A percentile compares a stretch with the other conserved stretches of the same genome.
These are phyloP conservation scores for Prunus campanulata DNA, from an alignment of 306 rosid genomes.

Conservation along the genomic window DNA sequence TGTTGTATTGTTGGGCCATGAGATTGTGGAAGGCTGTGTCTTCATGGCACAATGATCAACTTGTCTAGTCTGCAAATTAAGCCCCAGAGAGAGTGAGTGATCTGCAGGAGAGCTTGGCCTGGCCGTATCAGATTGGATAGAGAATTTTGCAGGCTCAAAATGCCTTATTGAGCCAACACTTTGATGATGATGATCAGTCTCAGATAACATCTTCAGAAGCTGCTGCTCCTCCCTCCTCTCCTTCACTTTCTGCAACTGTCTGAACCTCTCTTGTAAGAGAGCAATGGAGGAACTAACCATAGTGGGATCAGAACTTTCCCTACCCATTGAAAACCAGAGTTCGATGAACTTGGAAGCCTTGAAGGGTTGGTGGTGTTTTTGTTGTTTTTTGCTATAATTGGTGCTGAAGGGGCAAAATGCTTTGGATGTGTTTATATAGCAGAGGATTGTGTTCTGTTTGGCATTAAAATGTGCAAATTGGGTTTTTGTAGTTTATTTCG, in stretches of 20 bases:
- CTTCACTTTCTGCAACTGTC: constrained; percentile 85
- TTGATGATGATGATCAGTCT: neutral
- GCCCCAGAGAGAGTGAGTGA: constrained; percentile 66
- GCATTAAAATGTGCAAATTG: constrained; percentile 19
- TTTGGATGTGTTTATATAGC: constrained; percentile 34
- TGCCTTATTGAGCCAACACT: constrained; percentile 29
- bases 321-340: constrained; percentile 52
- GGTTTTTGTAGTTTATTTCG: constrained; percentile 34
- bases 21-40: constrained; percentile 27
- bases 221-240: constrained; percentile 81
- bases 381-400: constrained; percentile 43
- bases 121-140: constrained; percentile 32
- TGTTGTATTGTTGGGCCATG: constrained; percentile 28
- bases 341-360: constrained; percentile 3
- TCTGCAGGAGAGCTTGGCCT: constrained; percentile 22
- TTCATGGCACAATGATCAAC: constrained; percentile 26
- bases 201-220: constrained; percentile 46
- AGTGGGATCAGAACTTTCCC: constrained; percentile 58
- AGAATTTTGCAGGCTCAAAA: constrained; percentile 24
- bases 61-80: constrained; percentile 41
- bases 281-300: constrained; percentile 76
- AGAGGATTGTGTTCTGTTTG: constrained; percentile 33
- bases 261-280: constrained; percentile 91
- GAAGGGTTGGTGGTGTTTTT: constrained; percentile 13
- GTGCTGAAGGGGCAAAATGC: constrained; percentile 48